Evolutionary conservation across 305 asterid genomes (phyloP), one percentile per base, ranked within the genome.

Genomic region (Plantago lanceolata): DNA sequence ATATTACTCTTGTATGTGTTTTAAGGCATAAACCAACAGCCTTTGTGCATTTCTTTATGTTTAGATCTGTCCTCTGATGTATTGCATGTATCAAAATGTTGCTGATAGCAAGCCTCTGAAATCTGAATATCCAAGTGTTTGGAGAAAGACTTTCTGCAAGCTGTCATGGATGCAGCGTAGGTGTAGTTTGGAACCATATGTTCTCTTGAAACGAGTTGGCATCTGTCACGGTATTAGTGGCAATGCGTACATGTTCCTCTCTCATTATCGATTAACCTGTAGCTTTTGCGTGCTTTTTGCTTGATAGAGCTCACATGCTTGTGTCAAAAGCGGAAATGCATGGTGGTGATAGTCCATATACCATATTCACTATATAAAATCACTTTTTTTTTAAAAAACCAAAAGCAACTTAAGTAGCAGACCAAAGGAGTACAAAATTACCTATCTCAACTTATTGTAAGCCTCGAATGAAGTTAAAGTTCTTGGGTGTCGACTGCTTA

Each of bases 181-280:
- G 89, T 82, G 89, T 82, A 8, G 92, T 84, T 50, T 88, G 96
- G 96, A 82, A 73, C 29, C 88, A 85, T 0, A 85, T 0, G 95
- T 94, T 4, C 85, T 85, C 19, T 81, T 85, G 50, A 84, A 78
- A 71, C 77, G 88, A 20, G 83, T 82, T 0, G 90, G 92, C 33
- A 68, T 85, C 35, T 88, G 95, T 67, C 96, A 88, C 67, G 95
- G 96, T 44, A 81, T 85, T 57, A 84, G 96, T 15, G 95, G 96
- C 48, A 88, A 88, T 51, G 75, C 92, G 9, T 88, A 84, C 40
- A 80, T 64, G 35, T 85, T 88, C 71, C 81, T 88, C 13, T 79
- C 92, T 8, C 85, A 85, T n/a, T 84, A 85, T 62, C 88, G 86
- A 5, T 68, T 88, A 35, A 88, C 96, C 2, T 88, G 95, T 24